Evolutionary conservation across 441 rosid genomes (phyloP), one percentile per base, ranked within the genome.

Genomic region (Euphorbia schlechtendalii): DNA sequence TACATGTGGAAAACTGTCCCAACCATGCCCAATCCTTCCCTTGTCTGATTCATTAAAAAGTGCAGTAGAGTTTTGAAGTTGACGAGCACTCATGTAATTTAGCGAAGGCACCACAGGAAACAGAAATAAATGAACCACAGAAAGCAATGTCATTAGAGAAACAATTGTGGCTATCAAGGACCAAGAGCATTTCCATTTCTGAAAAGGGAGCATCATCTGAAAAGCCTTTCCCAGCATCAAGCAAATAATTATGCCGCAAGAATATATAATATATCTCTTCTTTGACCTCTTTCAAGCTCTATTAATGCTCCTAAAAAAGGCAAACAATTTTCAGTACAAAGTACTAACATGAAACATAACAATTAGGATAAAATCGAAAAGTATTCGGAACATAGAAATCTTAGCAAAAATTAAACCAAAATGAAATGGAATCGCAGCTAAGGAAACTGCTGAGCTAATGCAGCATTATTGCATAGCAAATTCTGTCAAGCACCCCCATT

Each of bases 51-150:
- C 85, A 75, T 84, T 86, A 56, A 68, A 36, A 4, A 81, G 70
- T 53, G 58, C 68, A 69, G 83, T 71, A 13, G 74, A 60, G 72
- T 70, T 78, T 78, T 79, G 86, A 71, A 77, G 77, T 78, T 76
- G 85, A 12, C 80, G 78, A 24, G 71, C 66, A 63, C 57, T 66
- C 49, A 84, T 54, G 72, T 83, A 77, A 71, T 86, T 83, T 49
- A 90, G 74, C 66, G 95, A 82, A 74, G 96, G 96, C 67, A 83
- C 80, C 8, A 81, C 70, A n/a, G 97, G 95, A 40, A 83, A 81
- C 53, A 90, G 61, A 66, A 90, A 88, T 0, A 93, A 58, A 81
- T 83, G 92, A 70, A 90, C 89, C 0, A 86, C 20, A 8, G 95
- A 93, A 74, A 88, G 71, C 70, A 93, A 64, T 17, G 78, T 86